A percentile compares a stretch with the other conserved stretches of the same genome.
Conservation (phyloP, 768 basidiomycete genomes). For the Mrakia gelida region DNA sequence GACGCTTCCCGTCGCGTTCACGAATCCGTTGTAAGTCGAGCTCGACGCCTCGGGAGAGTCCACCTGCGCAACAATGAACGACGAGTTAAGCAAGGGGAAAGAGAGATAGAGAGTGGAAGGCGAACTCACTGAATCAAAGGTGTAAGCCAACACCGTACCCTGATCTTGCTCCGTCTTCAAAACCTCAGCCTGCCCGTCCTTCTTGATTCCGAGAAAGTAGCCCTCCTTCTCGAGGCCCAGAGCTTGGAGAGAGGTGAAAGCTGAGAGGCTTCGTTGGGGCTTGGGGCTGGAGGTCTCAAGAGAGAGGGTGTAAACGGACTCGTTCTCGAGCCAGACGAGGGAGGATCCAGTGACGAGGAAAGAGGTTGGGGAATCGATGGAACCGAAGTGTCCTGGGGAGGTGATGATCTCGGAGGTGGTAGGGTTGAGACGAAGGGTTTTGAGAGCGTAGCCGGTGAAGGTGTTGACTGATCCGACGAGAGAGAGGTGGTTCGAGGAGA, state of each 20-base stretch:
- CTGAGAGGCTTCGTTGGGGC: background rate
- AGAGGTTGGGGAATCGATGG: conserved; percentile 54
- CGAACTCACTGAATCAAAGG: background rate
- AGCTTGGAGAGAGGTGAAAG: conserved; percentile 50
- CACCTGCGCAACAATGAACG: conserved; percentile 43
- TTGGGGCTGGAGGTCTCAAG: background rate
- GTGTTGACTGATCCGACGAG: conserved; percentile 55
- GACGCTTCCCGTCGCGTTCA: conserved; percentile 52
- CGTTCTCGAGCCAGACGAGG: conserved; percentile 51
- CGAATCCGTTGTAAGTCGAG: conserved; percentile 58
- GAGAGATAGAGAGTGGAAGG: no score
- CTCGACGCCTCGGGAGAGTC: conserved; percentile 50
- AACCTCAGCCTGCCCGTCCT: conserved; percentile 48
- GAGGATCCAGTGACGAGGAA: conserved; percentile 45
- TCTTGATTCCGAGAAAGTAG: conserved; percentile 57
- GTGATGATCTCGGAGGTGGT: background rate
- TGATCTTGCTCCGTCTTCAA: background rate
- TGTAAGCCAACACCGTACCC: background rate
- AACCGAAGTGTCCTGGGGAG: conserved; percentile 48
- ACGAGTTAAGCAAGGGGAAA: no score
- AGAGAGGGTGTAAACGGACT: conserved; percentile 44
- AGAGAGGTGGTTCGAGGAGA: conserved; percentile 53
- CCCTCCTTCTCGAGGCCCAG: conserved; percentile 58
- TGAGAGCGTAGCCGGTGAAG: conserved; percentile 58
- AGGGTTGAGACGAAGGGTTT: conserved; percentile 58